A percentile compares a stretch with the other conserved stretches of the same genome.
phyloP scores from a whole-genome alignment of 1,139 yeast species.

The Kodamaea alishanica region DNA sequence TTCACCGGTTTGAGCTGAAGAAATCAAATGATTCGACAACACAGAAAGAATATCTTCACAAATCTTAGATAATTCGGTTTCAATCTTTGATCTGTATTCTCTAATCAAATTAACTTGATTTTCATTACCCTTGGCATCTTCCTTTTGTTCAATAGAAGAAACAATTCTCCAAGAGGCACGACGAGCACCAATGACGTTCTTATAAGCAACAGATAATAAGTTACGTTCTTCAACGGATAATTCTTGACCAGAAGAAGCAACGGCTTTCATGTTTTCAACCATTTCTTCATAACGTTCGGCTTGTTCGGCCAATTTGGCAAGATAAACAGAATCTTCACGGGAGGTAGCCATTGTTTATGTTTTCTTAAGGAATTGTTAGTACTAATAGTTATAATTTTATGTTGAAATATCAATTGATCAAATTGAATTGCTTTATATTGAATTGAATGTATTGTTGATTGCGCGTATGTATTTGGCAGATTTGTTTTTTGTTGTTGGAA shows the following conservation, averaged over 20 bases:
- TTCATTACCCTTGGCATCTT: constrained; percentile 92
- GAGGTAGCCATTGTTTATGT: constrained; percentile 59
- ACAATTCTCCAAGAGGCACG: constrained; percentile 99
- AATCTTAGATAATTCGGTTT: constrained; percentile 86
- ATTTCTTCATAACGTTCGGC: constrained; percentile 99
- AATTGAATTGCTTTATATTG: background rate
- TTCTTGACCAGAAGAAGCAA: constrained; percentile 94
- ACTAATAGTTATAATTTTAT: background rate
- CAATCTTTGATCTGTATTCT: constrained; percentile 93
- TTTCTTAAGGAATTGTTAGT: constrained; percentile 2
- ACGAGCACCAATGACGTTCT: constrained; percentile 97
- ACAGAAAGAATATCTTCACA: constrained; percentile 92
- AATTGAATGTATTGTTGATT: background rate
- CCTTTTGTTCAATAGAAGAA: constrained; percentile 95
- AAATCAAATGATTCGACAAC: constrained; percentile 83
- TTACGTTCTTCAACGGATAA: constrained; percentile 97
- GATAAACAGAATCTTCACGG: constrained; percentile 98
- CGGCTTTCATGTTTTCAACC: constrained; percentile 98
- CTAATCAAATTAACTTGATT: constrained; percentile 85
- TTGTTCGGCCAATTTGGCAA: constrained; percentile 98
- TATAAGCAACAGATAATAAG: constrained; percentile 93
- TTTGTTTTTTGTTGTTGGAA: constrained; percentile 8
- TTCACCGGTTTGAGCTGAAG: constrained; percentile 94
- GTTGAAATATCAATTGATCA: background rate
- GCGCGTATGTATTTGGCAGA: constrained; percentile 1